Evolutionary conservation across 2,329 filamentous ascomycete species (phyloP), one percentile per base, ranked within the genome.

Genomic region (Penicillium digitatum): DNA sequence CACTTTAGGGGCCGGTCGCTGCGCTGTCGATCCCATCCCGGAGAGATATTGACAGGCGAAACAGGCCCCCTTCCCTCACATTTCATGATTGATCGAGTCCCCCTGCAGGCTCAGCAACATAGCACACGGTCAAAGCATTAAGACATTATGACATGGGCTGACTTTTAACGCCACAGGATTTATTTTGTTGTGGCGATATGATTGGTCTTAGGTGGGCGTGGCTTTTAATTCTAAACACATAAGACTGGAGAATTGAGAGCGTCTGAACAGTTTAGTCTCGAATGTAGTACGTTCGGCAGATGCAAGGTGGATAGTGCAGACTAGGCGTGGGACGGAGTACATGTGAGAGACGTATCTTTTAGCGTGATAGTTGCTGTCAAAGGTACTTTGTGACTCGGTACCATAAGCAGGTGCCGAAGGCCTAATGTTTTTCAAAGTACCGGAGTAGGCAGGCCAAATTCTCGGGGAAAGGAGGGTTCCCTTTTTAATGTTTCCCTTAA

Each of bases 1-100:
- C 64, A 66, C 54, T 56, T 60, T 31, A 50, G 60, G 49, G 50
- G 53, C 50, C 57, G 61, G 65, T 59, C 59, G 54, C 63, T 68
- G 66, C 63, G 63, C 44, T 55, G 66, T 68, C 66, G 66, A 68
- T 68, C 66, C 39, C 40, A 31, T 47, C 51, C 52, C 55, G 52
- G 55, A 59, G 38, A 56, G 53, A 53, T 58, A 54, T 55, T 57
- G 58, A 63, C 62, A 62, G 56, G 51, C 49, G 37, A 58, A 52
- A 54, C 53, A 57, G 40, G 29, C 29, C 26, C 34, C 26, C 8
- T 34, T 29, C 40, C 27, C 29, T 44, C 38, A 44, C 8, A 29
- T 51, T 44, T 20, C 35, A 37, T 45, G 62, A 62, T 52, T 59
- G 59, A 62, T 63, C 61, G 54, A 54, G 60, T 62, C 54, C 32